Percentiles rank a stretch among this genome's conserved stretches.
These are phyloP conservation scores for Aspergillus incahuasiensis DNA, from an alignment of 495 filamentous ascomycete genomes.

Conservation along the genomic window DNA sequence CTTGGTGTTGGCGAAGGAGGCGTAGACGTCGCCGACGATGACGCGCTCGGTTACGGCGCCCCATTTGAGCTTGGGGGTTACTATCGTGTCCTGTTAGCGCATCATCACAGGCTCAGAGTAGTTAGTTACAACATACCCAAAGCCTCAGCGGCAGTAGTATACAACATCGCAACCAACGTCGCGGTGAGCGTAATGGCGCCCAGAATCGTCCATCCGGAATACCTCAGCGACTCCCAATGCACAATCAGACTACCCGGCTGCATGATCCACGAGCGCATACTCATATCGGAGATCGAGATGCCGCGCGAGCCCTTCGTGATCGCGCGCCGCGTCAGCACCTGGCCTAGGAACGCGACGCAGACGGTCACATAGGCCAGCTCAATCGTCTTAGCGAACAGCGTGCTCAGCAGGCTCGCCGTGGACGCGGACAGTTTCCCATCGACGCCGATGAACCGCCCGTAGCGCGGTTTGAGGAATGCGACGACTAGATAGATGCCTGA, in stretches of 20 bases:
- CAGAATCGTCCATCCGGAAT: conserved; percentile 55
- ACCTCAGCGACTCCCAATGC: conserved; percentile 56
- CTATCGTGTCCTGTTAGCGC: conserved; percentile 27
- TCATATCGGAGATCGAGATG: conserved; percentile 67
- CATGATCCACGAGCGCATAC: conserved; percentile 58
- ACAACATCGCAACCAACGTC: conserved; percentile 60
- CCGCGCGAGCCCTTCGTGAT: conserved; percentile 51
- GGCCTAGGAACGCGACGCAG: conserved; percentile 68
- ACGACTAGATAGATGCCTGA: conserved; percentile 60
- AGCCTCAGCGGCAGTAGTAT: conserved; percentile 69
- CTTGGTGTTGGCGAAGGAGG: conserved; percentile 52
- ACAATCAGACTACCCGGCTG: conserved; percentile 64
- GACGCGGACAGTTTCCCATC: conserved; percentile 45
- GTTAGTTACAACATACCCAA: conserved; percentile 44
- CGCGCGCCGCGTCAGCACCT: conserved; percentile 62
- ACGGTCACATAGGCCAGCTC: conserved; percentile 75
- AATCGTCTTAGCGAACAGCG: conserved; percentile 66
- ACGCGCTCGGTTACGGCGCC: conserved; percentile 37
- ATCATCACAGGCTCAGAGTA: neutral
- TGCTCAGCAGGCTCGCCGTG: conserved; percentile 57
- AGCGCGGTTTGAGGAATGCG: conserved; percentile 55
- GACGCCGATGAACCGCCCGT: conserved; percentile 48
- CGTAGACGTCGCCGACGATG: conserved; percentile 52
- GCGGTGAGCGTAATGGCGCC: conserved; percentile 55
- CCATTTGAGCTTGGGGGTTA: conserved; percentile 59